Conservation (phyloP, 768 basidiomycete genomes). For the Cytidiella melzeri region DNA sequence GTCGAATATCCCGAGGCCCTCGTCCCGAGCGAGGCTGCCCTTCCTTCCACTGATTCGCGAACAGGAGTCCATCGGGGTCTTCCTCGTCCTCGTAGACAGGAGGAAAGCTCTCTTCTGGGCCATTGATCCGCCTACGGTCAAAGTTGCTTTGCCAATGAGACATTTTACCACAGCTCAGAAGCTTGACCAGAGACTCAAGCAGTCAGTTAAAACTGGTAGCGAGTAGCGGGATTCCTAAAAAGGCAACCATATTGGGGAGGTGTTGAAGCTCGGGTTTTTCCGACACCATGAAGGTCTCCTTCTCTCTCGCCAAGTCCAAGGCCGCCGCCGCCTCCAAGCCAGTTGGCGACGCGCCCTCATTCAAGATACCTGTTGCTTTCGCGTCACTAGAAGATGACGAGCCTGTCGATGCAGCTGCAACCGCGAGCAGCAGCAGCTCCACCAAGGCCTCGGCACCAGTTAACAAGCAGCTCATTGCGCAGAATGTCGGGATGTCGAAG, state of each 20-base stretch:
- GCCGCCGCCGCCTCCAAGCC: constrained; percentile 34
- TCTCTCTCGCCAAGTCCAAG: constrained; percentile 56
- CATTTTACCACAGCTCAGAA: constrained; percentile 11
- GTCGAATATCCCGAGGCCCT: constrained; percentile 59
- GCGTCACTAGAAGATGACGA: constrained; percentile 61
- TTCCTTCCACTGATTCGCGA: constrained; percentile 2
- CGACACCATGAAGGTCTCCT: constrained; percentile 77
- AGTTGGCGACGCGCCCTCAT: constrained; percentile 41
- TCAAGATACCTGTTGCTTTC: constrained; percentile 60
- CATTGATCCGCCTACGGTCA: constrained; percentile 87
- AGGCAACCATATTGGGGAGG: constrained; percentile 4
- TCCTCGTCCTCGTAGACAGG: constrained; percentile 51
- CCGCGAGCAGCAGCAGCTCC: constrained; percentile 29
- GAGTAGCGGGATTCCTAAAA: constrained; percentile 1
- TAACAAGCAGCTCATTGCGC: constrained; percentile 53
- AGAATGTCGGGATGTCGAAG: constrained; percentile 55
- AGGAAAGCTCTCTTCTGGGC: constrained; percentile 76
- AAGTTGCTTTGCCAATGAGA: constrained; percentile 40
- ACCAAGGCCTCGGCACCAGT: constrained; percentile 28
- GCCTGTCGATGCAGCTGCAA: constrained; percentile 40
- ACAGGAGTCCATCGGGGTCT: neutral
- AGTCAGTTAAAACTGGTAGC: neutral
- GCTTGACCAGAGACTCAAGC: neutral
- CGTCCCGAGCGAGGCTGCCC: constrained; percentile 46
- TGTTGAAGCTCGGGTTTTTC: constrained; percentile 7